Conservation (phyloP, 305 asterid species). For the Plantago coronopus region DNA sequence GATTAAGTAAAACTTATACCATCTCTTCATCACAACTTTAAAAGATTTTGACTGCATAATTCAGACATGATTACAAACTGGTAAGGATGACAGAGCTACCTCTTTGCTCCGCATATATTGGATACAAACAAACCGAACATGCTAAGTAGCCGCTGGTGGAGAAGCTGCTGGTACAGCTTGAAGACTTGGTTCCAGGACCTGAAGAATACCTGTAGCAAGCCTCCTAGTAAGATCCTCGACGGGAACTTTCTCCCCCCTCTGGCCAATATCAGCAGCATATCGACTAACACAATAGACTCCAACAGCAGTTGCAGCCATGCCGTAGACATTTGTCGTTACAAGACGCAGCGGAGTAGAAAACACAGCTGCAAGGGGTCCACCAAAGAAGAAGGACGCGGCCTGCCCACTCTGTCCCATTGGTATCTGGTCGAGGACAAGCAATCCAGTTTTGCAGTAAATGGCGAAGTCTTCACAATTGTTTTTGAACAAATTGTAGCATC, state of each 20-base stretch:
- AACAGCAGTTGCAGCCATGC: slow-evolving; percentile 70
- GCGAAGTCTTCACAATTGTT: slow-evolving; percentile 90
- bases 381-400: slow-evolving; percentile 67
- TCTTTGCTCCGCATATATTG: too few species aligned
- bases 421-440: slow-evolving; percentile 58
- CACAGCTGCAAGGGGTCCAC: slow-evolving; percentile 88
- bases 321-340: slow-evolving; percentile 63
- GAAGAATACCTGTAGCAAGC: slow-evolving; percentile 52
- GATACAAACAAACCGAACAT: too few species aligned
- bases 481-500: slow-evolving; percentile 72
- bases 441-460: slow-evolving; percentile 84
- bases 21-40: too few species aligned
- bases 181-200: slow-evolving; percentile 45
- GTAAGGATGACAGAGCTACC: too few species aligned
- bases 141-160: too few species aligned
- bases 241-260: slow-evolving; percentile 64
- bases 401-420: slow-evolving; percentile 86
- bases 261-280: slow-evolving; percentile 76
- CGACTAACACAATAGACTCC: slow-evolving; percentile 80
- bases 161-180: slow-evolving; percentile 31
- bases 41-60: too few species aligned
- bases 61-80: too few species aligned
- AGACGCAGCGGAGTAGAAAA: slow-evolving; percentile 61
- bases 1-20: too few species aligned
- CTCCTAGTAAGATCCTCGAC: slow-evolving; percentile 69